These are phyloP conservation scores for Didymella sp. DNA, from an alignment of 2,329 filamentous ascomycete species.

Conservation along the genomic window DNA sequence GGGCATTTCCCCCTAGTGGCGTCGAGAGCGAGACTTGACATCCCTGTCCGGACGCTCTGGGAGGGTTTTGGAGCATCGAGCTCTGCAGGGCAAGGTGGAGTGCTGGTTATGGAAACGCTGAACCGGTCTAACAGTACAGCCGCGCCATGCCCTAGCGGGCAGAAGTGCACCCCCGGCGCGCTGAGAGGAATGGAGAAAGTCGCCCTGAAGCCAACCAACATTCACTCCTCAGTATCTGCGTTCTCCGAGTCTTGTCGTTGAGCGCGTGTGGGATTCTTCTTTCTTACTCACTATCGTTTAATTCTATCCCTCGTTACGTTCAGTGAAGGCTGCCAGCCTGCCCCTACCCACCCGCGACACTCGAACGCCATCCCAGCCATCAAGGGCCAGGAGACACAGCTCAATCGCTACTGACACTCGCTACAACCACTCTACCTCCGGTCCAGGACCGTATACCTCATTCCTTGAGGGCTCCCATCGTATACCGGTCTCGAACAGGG, in stretches of 20 bases:
- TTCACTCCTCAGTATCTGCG: constrained; percentile 16
- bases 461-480: constrained; percentile 5
- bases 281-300: constrained; percentile 39
- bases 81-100: constrained; percentile 4
- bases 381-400: constrained; percentile 14
- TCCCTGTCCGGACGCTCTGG: constrained; percentile 24
- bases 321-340: constrained; percentile 10
- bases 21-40: constrained; percentile 23
- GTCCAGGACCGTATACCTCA: constrained; percentile 12
- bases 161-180: constrained; percentile 19
- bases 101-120: constrained; percentile 9
- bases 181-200: constrained; percentile 34
- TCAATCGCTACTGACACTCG: constrained; percentile 29
- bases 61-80: constrained; percentile 18
- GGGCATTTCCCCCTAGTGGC: constrained; percentile 28
- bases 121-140: constrained; percentile 23
- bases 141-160: constrained; percentile 22
- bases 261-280: constrained; percentile 25
- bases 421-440: constrained; percentile 20
- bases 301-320: constrained; percentile 29
- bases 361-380: constrained; percentile 10
- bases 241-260: constrained; percentile 20
- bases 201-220: constrained; percentile 30
- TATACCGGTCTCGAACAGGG: constrained; percentile 25
- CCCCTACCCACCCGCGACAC: constrained; percentile 16